Conservation (phyloP, 805 yeast genomes). For the Suhomyces emberorum region DNA sequence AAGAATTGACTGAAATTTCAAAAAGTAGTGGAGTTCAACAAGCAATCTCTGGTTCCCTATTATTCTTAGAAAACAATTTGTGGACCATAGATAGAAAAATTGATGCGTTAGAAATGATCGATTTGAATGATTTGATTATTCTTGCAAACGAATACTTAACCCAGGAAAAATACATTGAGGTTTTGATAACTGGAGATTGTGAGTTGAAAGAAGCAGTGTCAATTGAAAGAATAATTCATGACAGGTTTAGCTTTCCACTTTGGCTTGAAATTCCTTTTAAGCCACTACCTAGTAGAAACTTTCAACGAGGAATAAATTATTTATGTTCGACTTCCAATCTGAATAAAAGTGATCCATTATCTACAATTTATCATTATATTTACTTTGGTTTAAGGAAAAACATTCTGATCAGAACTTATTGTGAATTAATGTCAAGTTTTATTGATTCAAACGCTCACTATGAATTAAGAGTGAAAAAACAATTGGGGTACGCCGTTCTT, state of each 20-base stretch:
- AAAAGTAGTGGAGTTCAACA: constrained; percentile 45
- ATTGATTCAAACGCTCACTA: constrained; percentile 42
- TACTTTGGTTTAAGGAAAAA: constrained; percentile 54
- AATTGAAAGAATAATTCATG: no score
- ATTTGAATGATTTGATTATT: constrained; percentile 28
- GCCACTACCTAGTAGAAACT: constrained; percentile 35
- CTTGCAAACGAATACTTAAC: constrained; percentile 26
- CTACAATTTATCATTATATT: constrained; percentile 49
- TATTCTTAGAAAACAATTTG: constrained; percentile 53
- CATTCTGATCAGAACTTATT: constrained; percentile 31
- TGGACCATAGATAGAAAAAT: constrained; percentile 55
- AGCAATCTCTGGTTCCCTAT: constrained; percentile 48
- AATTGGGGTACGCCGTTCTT: constrained; percentile 60
- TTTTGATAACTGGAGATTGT: constrained; percentile 53
- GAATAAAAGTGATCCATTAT: constrained; percentile 47
- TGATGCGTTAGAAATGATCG: constrained; percentile 52
- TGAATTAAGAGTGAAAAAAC: constrained; percentile 52
- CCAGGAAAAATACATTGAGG: constrained; percentile 30
- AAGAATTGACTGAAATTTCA: constrained; percentile 43
- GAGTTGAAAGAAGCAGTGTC: not conserved
- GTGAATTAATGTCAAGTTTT: constrained; percentile 46
- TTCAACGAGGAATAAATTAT: constrained; percentile 17
- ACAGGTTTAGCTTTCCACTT: no score
- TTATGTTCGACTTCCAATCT: constrained; percentile 27
- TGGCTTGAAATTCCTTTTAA: constrained; percentile 1